Conservation (phyloP, 257 asterid genomes). For the Nicotiana otophora region DNA sequence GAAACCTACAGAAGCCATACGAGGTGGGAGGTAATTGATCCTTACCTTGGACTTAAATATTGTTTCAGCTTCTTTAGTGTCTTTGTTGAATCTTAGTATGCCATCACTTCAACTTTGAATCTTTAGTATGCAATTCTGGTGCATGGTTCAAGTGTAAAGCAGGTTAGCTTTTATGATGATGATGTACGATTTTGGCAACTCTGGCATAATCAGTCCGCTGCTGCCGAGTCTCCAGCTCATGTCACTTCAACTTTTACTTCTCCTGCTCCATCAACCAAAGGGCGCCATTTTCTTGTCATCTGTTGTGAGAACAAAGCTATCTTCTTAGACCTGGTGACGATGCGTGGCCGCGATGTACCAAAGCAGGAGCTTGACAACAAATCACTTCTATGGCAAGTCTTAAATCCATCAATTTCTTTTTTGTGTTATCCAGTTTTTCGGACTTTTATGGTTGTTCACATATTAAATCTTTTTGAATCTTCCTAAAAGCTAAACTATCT, state of each 20-base stretch:
- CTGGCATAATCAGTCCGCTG: conserved; percentile 83
- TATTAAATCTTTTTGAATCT: background rate
- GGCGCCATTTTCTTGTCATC: conserved; percentile 93
- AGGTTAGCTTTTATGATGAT: conserved; percentile 96
- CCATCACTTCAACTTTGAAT: background rate
- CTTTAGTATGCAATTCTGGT: conserved; percentile 1
- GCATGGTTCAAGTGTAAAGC: conserved; percentile 81
- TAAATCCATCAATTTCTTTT: conserved; percentile 9
- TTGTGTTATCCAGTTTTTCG: background rate
- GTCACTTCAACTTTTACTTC: conserved; percentile 72
- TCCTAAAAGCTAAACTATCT: background rate
- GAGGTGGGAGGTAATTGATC: conserved; percentile 86
- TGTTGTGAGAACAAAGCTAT: conserved; percentile 98
- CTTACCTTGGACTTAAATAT: conserved; percentile 1
- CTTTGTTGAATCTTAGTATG: conserved; percentile 28
- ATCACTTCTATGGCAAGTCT: conserved; percentile 79
- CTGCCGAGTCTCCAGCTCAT: conserved; percentile 91
- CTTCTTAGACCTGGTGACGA: conserved; percentile 92
- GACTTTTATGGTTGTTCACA: background rate
- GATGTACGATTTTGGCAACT: conserved; percentile 96
- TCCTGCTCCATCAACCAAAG: conserved; percentile 92
- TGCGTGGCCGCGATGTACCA: conserved; percentile 99
- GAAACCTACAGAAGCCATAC: conserved; percentile 90
- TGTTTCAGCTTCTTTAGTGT: background rate
- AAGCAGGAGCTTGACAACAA: conserved; percentile 94